Base-by-base conservation (phyloP, 306 rosid species). In the Oemleria cerasiformis region DNA sequence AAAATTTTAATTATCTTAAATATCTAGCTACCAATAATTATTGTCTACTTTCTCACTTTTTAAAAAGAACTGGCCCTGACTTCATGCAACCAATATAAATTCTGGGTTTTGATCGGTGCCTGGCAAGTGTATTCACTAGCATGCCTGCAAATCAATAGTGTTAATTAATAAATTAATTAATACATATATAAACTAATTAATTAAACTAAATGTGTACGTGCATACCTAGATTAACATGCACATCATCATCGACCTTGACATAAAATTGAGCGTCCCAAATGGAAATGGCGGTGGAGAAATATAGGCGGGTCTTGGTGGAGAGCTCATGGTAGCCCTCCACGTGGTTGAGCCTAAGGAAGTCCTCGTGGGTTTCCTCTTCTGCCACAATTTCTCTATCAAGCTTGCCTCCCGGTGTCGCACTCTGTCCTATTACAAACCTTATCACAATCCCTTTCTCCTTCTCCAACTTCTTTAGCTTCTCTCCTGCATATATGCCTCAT, bases 71-170 rank as follows among this genome's bases (percentile, higher is more conserved):
- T 7, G 98, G 97, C n/a, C 98, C 98, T 6, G 98, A 93, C 79
- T 93, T 93, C 98, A 93, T 93, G 81, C 98, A 93, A 34, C 98
- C 98, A 68, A 93, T 84, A 19, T 93, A 93, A 71, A 84, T 67
- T 67, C 97, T 84, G 40, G 98, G 94, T 40, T 79, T 90, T 7
- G 87, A 78, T 25, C 92, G 69, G 70, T 88, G 82, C 65, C 76
- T 84, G 8, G 86, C 88, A 39, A 93, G 90, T 15, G 93, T 81
- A 25, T 53, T 76, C 73, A 56, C 86, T 11, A 93, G 77, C 80
- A 40, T 76, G 19, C 90, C 96, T 84, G 58, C 72, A 78, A 4
- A 23, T 13, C 10, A 11, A 5, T 9, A 45, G 2, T 9, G 48
- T 44, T 45, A 12, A 45, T 25, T 25, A 25, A 25, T 25, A 1